Base-by-base conservation (phyloP, 768 basidiomycete genomes). In the Terana coerulea region DNA sequence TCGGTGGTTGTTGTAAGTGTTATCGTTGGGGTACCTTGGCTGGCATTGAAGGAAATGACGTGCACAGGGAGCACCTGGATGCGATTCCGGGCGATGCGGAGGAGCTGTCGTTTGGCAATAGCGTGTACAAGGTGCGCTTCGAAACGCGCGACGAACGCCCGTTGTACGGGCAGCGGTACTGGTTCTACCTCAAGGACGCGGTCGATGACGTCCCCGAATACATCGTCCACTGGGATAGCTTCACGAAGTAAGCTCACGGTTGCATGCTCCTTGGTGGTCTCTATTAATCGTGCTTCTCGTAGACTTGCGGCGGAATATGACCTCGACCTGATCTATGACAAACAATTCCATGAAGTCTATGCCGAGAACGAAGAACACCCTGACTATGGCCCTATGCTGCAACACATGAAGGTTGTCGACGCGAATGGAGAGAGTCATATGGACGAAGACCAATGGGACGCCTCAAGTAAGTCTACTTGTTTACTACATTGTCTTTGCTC, bases 151-250 rank as follows among this genome's bases (percentile, higher is more conserved):
- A 74, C 44, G 71, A 76, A 57, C 72, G 75, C 56, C 78, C 83
- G 29, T 61, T 80, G 14, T 98, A 88, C 65, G 97, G 97, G 2
- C 91, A 98, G 67, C 84, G 88, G 47, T 99, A 99, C 66, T 86
- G 80, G 69, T 99, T 99, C 72, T 97, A 81, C 72, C 80, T 99
- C 22, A 73, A 83, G 63, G 97, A 98, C 61, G 97, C 97, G 3
- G 95, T 99, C 2, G 95, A 95, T 56, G 84, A 98, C 60, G 95
- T 98, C 17, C 95, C 95, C 5, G 97, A 99, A 67, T 99, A 95
- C 63, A 75, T 99, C 44, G 97, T 99, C n/a, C 78, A 82, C 54
- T 99, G 95, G 95, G 86, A 91, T 39, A 86, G 86, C 60, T 98
- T 98, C 65, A 84, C 88, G 26, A 69, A 79, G 94, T 97, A 57